phyloP scores from a whole-genome alignment of 257 asterid genomes.

The Penstemon davidsonii region DNA sequence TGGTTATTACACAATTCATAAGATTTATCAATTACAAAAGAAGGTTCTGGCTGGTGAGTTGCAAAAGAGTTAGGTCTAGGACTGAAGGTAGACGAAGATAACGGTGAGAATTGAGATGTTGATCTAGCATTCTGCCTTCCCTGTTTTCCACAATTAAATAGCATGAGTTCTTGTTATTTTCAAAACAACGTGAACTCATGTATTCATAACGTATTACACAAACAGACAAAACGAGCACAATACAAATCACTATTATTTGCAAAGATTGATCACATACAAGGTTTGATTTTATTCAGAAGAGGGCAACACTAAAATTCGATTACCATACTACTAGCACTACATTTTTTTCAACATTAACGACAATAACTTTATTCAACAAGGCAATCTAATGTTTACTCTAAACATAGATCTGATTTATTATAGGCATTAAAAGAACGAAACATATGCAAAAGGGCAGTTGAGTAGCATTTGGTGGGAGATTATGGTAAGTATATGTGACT shows the following conservation, averaged over 20 bases:
- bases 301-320: conserved; percentile 12
- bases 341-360: conserved; percentile 15
- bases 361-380: conserved; percentile 10
- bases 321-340: not conserved
- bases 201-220: conserved; percentile 15
- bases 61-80: conserved; percentile 54
- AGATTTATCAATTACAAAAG: conserved; percentile 53
- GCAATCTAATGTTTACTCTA: conserved; percentile 14
- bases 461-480: conserved; percentile 19
- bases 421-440: conserved; percentile 15
- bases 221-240: conserved; percentile 10
- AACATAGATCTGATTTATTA: not conserved
- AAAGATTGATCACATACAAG: conserved; percentile 9
- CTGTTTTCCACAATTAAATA: conserved; percentile 39
- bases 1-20: conserved; percentile 39
- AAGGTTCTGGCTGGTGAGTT: conserved; percentile 51
- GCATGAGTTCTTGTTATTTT: conserved; percentile 17
- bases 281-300: conserved; percentile 13
- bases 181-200: not conserved
- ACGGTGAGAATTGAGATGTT: conserved; percentile 47
- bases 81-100: conserved; percentile 49
- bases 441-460: conserved; percentile 23
- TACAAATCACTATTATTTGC: conserved; percentile 17
- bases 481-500: conserved; percentile 13
- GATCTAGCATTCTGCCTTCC: conserved; percentile 53